These are phyloP conservation scores for Nakazawaea ernobii DNA, from an alignment of 805 yeast genomes.

Conservation along the genomic window DNA sequence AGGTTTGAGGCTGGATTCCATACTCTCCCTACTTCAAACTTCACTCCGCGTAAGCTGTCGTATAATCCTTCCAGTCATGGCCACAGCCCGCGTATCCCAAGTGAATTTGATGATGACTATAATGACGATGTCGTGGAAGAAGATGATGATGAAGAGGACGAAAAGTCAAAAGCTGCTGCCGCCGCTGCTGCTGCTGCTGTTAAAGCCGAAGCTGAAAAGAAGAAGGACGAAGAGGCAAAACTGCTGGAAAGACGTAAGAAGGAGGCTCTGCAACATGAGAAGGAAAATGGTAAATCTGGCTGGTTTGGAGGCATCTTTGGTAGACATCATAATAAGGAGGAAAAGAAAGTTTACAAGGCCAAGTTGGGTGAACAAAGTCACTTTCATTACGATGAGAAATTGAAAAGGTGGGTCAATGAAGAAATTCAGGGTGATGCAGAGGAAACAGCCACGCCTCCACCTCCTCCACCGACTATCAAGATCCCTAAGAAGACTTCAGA, in stretches of 20 bases:
- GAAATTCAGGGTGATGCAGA: slow-evolving; percentile 64
- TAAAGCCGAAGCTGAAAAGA: slow-evolving; percentile 13
- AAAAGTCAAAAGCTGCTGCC: slow-evolving; percentile 20
- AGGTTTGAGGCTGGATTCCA: too few relatives aligned
- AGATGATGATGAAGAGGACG: slow-evolving; percentile 34
- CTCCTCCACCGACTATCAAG: slow-evolving; percentile 63
- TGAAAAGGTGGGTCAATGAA: slow-evolving; percentile 82
- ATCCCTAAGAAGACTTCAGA: slow-evolving; percentile 20
- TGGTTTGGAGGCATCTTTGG: slow-evolving; percentile 64
- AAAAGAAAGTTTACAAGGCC: slow-evolving; percentile 75
- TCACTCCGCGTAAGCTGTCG: background rate
- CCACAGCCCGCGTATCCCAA: slow-evolving; percentile 1
- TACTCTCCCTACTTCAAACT: background rate
- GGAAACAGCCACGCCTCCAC: slow-evolving; percentile 45
- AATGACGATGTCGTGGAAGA: slow-evolving; percentile 41
- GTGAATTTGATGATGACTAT: slow-evolving; percentile 31
- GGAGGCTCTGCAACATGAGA: slow-evolving; percentile 11
- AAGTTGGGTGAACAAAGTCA: slow-evolving; percentile 76
- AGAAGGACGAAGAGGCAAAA: slow-evolving; percentile 19
- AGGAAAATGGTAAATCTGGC: slow-evolving; percentile 19
- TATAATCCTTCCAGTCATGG: background rate
- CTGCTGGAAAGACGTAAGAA: slow-evolving; percentile 12
- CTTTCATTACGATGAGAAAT: slow-evolving; percentile 76
- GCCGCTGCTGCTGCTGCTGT: slow-evolving; percentile 15
- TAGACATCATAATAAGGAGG: slow-evolving; percentile 40